Evolutionary conservation across 1,284 basidiomycete species (phyloP), one percentile per base, ranked within the genome.

Genomic region (Bjerkandera adusta): DNA sequence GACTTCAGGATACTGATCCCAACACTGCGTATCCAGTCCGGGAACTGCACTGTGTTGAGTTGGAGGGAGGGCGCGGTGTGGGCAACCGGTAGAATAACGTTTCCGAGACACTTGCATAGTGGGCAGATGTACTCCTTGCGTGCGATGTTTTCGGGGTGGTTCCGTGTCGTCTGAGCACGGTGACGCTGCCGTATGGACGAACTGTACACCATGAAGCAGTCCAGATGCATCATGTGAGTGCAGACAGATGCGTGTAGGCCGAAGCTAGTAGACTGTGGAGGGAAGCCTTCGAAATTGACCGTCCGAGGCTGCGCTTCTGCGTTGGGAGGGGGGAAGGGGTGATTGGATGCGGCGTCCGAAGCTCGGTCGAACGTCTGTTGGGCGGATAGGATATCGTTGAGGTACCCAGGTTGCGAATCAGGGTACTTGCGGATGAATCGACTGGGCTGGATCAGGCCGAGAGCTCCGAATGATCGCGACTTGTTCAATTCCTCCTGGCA

Each of bases 81-180:
- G 18, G 81, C 75, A 4, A 95, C 83, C 0, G 97, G 96, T 3
- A 99, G 74, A 32, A 99, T 85, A 26, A 93, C 81, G 66, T 99
- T 99, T 8, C 96, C 95, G 1, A 99, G 74, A 56, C 90, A 93
- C 70, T 99, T 99, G 76, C 97, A 99, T n/a, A 99, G 69, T 0
- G 97, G 97, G 60, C 97, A 99, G 44, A 98, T 91, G 68, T 88
- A 99, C 65, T 99, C 97, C 62, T 90, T 89, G 35, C 97, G 78
- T 15, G 87, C 82, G 25, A 95, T 89, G 59, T 86, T 91, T 64
- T 99, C 96, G 0, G 97, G 96, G 59, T 98, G 96, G 57, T 96
- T 95, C 26, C 97, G 77, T 5, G 93, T 92, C 3, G 92, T 84
- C 60, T 99, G 96, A 0, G 85, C 76, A 4, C 89, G 81, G 64